Evolutionary conservation across 1,139 yeast genomes (phyloP).

Genomic region (Suhomyces kunorum): DNA sequence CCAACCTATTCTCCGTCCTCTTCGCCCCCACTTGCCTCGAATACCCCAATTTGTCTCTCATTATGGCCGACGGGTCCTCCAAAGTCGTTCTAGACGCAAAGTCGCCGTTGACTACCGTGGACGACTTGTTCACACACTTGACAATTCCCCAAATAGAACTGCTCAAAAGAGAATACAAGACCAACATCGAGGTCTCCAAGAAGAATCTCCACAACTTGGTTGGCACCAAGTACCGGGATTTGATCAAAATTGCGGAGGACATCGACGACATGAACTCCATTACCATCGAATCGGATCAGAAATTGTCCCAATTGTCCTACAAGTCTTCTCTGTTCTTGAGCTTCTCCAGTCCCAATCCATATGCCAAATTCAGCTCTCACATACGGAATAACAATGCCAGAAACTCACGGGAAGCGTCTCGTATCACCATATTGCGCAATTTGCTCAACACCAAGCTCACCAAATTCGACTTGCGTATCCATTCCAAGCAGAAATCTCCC

Average conservation of each 20-base stretch:
- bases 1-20: not conserved
- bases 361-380: constrained; percentile 24
- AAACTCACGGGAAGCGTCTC: constrained; percentile 17
- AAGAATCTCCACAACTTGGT: constrained; percentile 56
- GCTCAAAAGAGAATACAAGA: constrained; percentile 32
- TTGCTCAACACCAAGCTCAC: constrained; percentile 32
- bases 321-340: constrained; percentile 31
- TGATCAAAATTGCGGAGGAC: constrained; percentile 68
- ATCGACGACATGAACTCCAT: constrained; percentile 55
- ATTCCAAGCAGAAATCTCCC: constrained; percentile 12
- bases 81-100: constrained; percentile 9
- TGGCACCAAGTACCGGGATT: constrained; percentile 65
- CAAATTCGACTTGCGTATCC: constrained; percentile 27
- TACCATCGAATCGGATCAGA: constrained; percentile 32
- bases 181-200: constrained; percentile 25
- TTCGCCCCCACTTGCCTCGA: not conserved
- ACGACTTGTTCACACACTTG: constrained; percentile 38
- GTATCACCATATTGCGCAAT: constrained; percentile 29
- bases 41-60: not conserved
- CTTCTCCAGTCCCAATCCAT: constrained; percentile 26
- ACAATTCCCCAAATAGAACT: constrained; percentile 39
- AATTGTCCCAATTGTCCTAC: constrained; percentile 37
- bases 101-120: constrained; percentile 25
- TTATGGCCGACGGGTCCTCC: constrained; percentile 9
- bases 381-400: constrained; percentile 19